Percentiles rank a stretch among this genome's conserved stretches.
These are phyloP conservation scores for Mortierella sp. DNA, from an alignment of 371 early-diverging fungal genomes.

Conservation along the genomic window DNA sequence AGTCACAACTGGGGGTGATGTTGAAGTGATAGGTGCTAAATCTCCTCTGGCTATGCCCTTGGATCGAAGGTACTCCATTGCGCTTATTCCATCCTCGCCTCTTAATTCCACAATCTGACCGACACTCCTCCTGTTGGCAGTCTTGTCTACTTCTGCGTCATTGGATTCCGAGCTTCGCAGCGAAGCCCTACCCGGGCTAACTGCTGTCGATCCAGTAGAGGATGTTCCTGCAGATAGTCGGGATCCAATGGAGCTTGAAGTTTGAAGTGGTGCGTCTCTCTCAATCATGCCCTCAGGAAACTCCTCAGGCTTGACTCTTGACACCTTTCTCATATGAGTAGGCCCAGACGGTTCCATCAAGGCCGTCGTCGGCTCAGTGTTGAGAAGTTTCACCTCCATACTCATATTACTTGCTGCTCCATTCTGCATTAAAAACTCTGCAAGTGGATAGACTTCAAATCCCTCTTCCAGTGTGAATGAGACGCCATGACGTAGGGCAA, in stretches of 20 bases:
- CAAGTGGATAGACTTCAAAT: slow-evolving; percentile 48
- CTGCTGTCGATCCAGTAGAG: not conserved
- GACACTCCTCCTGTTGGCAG: slow-evolving; percentile 23
- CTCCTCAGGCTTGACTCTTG: slow-evolving; percentile 9
- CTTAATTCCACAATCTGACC: slow-evolving; percentile 34
- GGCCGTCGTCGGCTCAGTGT: slow-evolving; percentile 12
- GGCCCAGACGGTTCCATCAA: not conserved
- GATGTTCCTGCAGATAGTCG: slow-evolving; percentile 17
- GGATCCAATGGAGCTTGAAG: slow-evolving; percentile 27
- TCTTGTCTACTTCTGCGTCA: slow-evolving; percentile 3
- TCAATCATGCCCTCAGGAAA: slow-evolving; percentile 17
- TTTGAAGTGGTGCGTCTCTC: slow-evolving; percentile 11
- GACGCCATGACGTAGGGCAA: slow-evolving; percentile 44
- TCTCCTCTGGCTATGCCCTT: slow-evolving; percentile 46
- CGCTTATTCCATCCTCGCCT: slow-evolving; percentile 33
- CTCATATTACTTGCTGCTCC: slow-evolving; percentile 52
- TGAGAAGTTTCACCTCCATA: slow-evolving; percentile 41
- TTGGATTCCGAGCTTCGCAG: not conserved
- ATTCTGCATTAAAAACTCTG: slow-evolving; percentile 52
- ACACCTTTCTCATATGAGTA: not conserved
- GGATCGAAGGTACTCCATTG: slow-evolving; percentile 48
- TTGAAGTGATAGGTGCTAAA: not conserved
- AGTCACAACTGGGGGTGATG: not conserved
- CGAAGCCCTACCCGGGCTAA: not conserved
- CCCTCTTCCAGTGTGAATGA: slow-evolving; percentile 37